Conservation (phyloP, 371 early-diverging fungal genomes). For the Mortierella sp. region DNA sequence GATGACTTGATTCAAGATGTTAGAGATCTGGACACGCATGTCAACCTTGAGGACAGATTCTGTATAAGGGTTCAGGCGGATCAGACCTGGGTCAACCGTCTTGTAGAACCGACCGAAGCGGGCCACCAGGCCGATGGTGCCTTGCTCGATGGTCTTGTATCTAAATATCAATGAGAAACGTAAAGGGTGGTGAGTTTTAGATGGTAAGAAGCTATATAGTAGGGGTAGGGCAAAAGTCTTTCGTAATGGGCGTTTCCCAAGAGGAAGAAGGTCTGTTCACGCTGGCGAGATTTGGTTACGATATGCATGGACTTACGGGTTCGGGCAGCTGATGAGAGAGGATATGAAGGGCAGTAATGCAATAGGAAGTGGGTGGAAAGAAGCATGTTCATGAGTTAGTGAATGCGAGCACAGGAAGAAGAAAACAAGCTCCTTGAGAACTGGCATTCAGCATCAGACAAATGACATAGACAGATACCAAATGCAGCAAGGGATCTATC, state of each 20-base stretch:
- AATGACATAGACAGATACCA: no score
- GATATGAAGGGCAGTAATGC: slow-evolving; percentile 56
- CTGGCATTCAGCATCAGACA: no score
- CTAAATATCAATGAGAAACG: neutral
- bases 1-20: slow-evolving; percentile 81
- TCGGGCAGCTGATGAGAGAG: slow-evolving; percentile 68
- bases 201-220: slow-evolving; percentile 57
- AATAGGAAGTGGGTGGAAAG: neutral
- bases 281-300: no score
- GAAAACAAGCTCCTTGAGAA: no score
- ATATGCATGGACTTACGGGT: slow-evolving; percentile 82
- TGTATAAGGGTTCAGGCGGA: slow-evolving; percentile 80
- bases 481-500: slow-evolving; percentile 38
- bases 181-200: slow-evolving; percentile 56
- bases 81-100: slow-evolving; percentile 91
- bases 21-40: slow-evolving; percentile 80
- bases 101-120: slow-evolving; percentile 89
- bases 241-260: no score
- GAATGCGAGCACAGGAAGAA: no score
- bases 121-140: slow-evolving; percentile 79
- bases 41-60: slow-evolving; percentile 76
- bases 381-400: no score
- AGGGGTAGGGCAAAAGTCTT: no score
- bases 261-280: no score
- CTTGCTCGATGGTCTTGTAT: slow-evolving; percentile 55